Base-by-base conservation (phyloP, 441 rosid species). In the Omphalea diandra region DNA sequence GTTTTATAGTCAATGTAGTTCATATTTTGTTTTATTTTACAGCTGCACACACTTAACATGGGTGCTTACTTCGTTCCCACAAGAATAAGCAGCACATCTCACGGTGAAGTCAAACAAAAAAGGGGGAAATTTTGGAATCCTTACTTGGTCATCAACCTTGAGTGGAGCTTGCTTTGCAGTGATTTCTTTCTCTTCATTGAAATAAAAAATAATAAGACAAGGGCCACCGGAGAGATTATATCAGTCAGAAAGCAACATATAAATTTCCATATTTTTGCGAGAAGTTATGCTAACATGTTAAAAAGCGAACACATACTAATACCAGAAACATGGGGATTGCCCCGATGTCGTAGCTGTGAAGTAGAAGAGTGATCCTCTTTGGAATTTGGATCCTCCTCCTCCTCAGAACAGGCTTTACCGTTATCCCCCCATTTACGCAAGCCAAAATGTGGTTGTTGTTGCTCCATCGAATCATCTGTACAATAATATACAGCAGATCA, bases 381-480 rank as follows among this genome's bases (percentile, higher is more conserved):
- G 10, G 76, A 61, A 24, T 54, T 76, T 66, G 58, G 65, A 67
- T 83, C 85, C n/a, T n/a, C n/a, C n/a, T n/a, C n/a, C n/a, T n/a
- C n/a, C 58, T 65, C 77, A 32, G 58, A 63, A 57, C 63, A 76
- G 73, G 70, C 67, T 58, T 76, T 79, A 26, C 36, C 72, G 57
- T 71, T 71, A 49, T 76, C 78, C 5, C 74, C 92, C 99, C 97
- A 95, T 80, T 88, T 93, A 44, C 85, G 76, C 75, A 95, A 82
- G 69, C 61, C 68, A 75, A 90, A 93, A 64, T 65, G 80, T 14
- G 88, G 93, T 54, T 80, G 84, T 54, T 80, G 84, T 26, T 74
- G 43, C 62, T 75, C 81, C 74, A 69, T 53, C 55, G 84, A 86
- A 53, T 81, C 91, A 73, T 60, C 90, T 84, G n/a, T n/a, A n/a